Conservation (phyloP, 768 basidiomycete species). For the Boletales sp. region DNA sequence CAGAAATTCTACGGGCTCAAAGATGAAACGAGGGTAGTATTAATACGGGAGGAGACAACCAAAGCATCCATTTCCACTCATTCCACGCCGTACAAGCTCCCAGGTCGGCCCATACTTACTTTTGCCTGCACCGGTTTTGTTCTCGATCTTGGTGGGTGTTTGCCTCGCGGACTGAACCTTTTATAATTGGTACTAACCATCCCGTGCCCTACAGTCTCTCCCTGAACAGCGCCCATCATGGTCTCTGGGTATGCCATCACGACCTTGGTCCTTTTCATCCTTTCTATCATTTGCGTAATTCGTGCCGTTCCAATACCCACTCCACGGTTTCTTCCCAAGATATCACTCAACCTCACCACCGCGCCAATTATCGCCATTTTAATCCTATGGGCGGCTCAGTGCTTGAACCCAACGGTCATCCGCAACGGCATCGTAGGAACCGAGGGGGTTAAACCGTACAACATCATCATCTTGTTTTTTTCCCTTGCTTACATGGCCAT, state of each 20-base stretch:
- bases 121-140: too few relatives aligned
- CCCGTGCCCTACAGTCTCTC: not conserved
- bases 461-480: conserved; percentile 91
- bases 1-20: too few relatives aligned
- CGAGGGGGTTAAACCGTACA: conserved; percentile 82
- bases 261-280: conserved; percentile 50
- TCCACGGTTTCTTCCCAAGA: conserved; percentile 28
- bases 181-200: not conserved
- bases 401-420: conserved; percentile 46
- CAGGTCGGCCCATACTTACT: too few relatives aligned
- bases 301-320: conserved; percentile 41
- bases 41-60: too few relatives aligned
- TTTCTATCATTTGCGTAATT: conserved; percentile 53
- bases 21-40: too few relatives aligned
- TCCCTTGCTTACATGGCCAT: conserved; percentile 92
- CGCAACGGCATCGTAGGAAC: conserved; percentile 76
- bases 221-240: conserved; percentile 29
- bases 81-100: too few relatives aligned
- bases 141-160: not conserved
- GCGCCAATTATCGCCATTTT: conserved; percentile 52
- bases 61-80: too few relatives aligned
- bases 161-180: not conserved
- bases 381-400: conserved; percentile 54
- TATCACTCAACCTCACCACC: conserved; percentile 49
- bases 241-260: conserved; percentile 43